Conservation (phyloP, 306 rosid species). For the Cajanus cajan region DNA sequence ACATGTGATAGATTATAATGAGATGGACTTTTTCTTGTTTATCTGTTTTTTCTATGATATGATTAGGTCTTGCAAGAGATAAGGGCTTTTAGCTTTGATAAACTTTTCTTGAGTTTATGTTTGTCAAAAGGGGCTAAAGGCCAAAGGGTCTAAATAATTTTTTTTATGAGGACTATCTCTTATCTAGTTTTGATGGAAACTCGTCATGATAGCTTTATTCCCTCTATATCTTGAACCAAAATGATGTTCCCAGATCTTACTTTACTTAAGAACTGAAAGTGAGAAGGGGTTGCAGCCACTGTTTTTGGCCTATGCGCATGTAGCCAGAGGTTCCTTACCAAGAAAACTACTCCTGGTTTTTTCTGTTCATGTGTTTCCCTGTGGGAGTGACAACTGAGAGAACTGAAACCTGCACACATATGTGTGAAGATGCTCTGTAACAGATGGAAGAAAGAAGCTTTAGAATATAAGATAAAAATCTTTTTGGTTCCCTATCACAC, state of each 20-base stretch:
- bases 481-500: constrained; percentile 61
- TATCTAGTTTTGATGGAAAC: constrained; percentile 48
- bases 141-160: constrained; percentile 28
- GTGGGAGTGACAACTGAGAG: constrained; percentile 33
- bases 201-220: constrained; percentile 41
- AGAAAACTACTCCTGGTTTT: constrained; percentile 31
- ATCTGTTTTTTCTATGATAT: constrained; percentile 3
- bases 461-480: constrained; percentile 38
- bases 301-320: constrained; percentile 45
- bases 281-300: constrained; percentile 45
- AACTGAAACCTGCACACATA: constrained; percentile 32
- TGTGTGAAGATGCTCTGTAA: constrained; percentile 71
- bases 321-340: constrained; percentile 33
- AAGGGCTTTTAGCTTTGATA: constrained; percentile 32
- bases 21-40: constrained; percentile 20
- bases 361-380: constrained; percentile 18
- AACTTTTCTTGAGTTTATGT: constrained; percentile 41
- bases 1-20: constrained; percentile 29
- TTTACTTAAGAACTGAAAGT: constrained; percentile 38
- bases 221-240: constrained; percentile 35
- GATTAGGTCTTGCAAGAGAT: constrained; percentile 18
- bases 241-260: constrained; percentile 30
- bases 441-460: constrained; percentile 70
- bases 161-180: constrained; percentile 29
- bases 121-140: constrained; percentile 36